Conservation (phyloP, 805 yeast species). For the Kluyveromyces starmeri region DNA sequence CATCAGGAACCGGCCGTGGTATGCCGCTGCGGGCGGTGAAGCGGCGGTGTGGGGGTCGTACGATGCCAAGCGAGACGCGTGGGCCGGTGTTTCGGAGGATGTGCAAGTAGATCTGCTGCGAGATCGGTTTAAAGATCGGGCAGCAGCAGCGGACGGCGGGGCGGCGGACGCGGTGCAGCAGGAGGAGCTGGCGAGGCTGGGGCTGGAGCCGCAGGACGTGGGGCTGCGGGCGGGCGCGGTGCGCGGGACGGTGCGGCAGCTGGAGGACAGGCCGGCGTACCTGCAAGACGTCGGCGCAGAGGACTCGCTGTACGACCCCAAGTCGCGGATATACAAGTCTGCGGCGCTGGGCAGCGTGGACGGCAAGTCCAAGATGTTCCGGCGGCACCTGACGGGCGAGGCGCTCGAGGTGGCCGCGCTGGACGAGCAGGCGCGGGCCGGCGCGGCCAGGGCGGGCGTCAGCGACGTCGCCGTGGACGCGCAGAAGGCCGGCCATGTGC, state of each 20-base stretch:
- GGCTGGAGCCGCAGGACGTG: constrained; percentile 3
- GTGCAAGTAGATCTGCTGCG: no score
- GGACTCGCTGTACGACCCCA: constrained; percentile 45
- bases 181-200: constrained; percentile 14
- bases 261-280: constrained; percentile 74
- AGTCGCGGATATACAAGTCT: constrained; percentile 35
- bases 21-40: constrained; percentile 12
- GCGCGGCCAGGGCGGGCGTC: constrained; percentile 24
- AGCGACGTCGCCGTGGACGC: constrained; percentile 21
- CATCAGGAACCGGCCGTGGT: constrained; percentile 29
- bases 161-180: constrained; percentile 5
- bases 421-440: constrained; percentile 43
- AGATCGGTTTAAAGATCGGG: constrained; percentile 11
- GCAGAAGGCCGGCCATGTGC: constrained; percentile 22
- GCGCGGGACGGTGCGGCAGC: constrained; percentile 41
- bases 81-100: no score
- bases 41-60: no score
- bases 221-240: background rate
- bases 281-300: constrained; percentile 40
- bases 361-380: constrained; percentile 40
- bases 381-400: constrained; percentile 46
- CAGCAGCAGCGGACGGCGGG: constrained; percentile 4
- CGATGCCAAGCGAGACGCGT: constrained; percentile 69
- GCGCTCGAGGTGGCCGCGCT: constrained; percentile 43
- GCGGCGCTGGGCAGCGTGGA: constrained; percentile 28